Percentiles rank a stretch among this genome's conserved stretches.
phyloP scores from a whole-genome alignment of 768 basidiomycete species.

The Tulasnella calospora region DNA sequence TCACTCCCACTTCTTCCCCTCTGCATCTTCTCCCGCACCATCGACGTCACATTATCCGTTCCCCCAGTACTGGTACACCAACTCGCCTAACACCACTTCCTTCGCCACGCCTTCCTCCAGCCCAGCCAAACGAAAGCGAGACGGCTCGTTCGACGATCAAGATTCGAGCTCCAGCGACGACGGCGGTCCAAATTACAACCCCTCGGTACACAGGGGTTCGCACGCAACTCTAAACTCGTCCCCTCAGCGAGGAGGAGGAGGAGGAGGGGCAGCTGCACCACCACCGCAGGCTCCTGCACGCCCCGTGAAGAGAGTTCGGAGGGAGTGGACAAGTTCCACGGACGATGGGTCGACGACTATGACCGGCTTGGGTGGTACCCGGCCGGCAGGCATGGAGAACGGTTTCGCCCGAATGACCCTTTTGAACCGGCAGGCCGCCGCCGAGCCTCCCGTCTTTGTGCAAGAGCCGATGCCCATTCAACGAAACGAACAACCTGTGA shows the following conservation, averaged over 20 bases:
- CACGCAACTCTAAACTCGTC: background rate
- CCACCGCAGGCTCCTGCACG: background rate
- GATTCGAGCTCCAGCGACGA: slow-evolving; percentile 20
- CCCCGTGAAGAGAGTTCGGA: background rate
- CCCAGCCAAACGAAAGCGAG: slow-evolving; percentile 14
- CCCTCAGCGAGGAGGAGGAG: background rate
- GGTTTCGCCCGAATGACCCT: slow-evolving; percentile 21
- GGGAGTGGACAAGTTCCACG: background rate
- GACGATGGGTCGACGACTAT: background rate
- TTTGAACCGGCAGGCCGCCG: background rate
- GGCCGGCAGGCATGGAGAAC: slow-evolving; percentile 17
- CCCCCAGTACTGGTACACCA: background rate
- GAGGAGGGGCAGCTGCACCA: background rate
- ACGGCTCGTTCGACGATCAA: background rate
- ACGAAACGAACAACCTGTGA: slow-evolving; percentile 30
- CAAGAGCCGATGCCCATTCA: background rate
- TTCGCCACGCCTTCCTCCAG: background rate
- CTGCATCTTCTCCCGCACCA: background rate
- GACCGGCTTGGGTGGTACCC: slow-evolving; percentile 1
- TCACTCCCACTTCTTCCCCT: slow-evolving; percentile 5
- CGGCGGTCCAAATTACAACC: slow-evolving; percentile 3
- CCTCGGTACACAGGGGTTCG: background rate
- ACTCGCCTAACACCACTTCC: background rate
- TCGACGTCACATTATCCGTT: background rate
- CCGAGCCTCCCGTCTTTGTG: background rate